Percentiles rank a stretch among this genome's conserved stretches.
These are phyloP conservation scores for Vigna trinervia DNA, from an alignment of 306 rosid species.

Conservation along the genomic window DNA sequence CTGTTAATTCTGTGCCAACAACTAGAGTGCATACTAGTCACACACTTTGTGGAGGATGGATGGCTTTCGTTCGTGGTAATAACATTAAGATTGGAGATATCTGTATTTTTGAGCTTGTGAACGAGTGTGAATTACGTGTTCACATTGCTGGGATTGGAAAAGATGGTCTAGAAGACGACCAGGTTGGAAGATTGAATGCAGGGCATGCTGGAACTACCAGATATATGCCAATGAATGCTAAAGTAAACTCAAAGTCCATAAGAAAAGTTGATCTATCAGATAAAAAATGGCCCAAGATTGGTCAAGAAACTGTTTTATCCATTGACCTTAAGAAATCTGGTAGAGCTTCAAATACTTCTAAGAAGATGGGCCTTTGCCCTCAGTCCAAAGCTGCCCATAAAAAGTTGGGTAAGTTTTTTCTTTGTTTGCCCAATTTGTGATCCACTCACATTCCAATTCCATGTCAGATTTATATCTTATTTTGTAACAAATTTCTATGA, in stretches of 20 bases:
- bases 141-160: slow-evolving; percentile 63
- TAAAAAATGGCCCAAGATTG: slow-evolving; percentile 58
- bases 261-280: slow-evolving; percentile 58
- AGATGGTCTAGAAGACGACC: slow-evolving; percentile 64
- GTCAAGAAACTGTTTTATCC: slow-evolving; percentile 60
- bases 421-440: slow-evolving; percentile 36
- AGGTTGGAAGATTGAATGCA: slow-evolving; percentile 57
- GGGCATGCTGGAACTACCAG: slow-evolving; percentile 56
- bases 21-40: slow-evolving; percentile 92
- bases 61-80: slow-evolving; percentile 91
- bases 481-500: slow-evolving; percentile 34
- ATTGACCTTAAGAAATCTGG: slow-evolving; percentile 62
- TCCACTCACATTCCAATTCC: slow-evolving; percentile 26
- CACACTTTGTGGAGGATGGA: slow-evolving; percentile 98
- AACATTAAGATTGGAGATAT: slow-evolving; percentile 80
- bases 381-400: slow-evolving; percentile 64
- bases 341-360: slow-evolving; percentile 58
- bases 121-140: slow-evolving; percentile 82
- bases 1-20: slow-evolving; percentile 89
- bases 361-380: slow-evolving; percentile 59
- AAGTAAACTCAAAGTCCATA: slow-evolving; percentile 60
- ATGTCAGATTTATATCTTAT: slow-evolving; percentile 1
- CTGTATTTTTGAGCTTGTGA: slow-evolving; percentile 85
- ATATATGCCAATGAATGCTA: slow-evolving; percentile 57
- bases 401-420: slow-evolving; percentile 70